Base-by-base conservation (phyloP, 352 stramenopile genomes). In the Phytopythium helicoides region DNA sequence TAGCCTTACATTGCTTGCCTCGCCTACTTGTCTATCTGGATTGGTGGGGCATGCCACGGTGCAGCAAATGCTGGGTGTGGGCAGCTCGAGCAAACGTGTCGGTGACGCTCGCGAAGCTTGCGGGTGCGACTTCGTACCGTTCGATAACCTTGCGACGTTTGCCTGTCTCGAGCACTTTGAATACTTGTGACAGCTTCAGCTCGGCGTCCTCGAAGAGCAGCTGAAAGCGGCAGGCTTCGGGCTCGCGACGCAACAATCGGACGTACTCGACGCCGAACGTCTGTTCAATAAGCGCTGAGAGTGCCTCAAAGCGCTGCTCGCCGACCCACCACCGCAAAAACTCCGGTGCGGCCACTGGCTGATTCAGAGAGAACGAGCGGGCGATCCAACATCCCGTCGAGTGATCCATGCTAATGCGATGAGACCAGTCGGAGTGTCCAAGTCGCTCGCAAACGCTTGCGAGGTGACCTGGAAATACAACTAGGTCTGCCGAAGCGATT, bases 161-260 rank as follows among this genome's bases (percentile, higher is more conserved):
- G 16, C 47, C 52, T 10, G 16, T 45, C 47, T 66, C 58, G 18
- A 66, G 48, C 40, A 60, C 41, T 38, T 66, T 66, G 53, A 66
- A 66, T n/a, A 66, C 58, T 35, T 66, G 58, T 46, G 58, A 66
- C 18, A 66, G 52, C 47, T 53, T 47, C 7, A 66, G 37, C 25
- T 66, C 52, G 18, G 34, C 21, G 45, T 61, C 58, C n/a, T 60
- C 52, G 12, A 66, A 38, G 14, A 47, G 38, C 36, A 66, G 35
- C 28, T 66, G 58, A 31, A 61, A 66, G 18, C 53, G 58, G 19
- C 58, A 61, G 7, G 52, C 15, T 11, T 33, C 6, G 9, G 45
- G 51, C 19, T 66, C 38, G 15, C 58, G 52, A 6, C 52, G 47
- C 36, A 66, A 34, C 58, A 66, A 26, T 6, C 46, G 38, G 39